Evolutionary conservation across 306 rosid genomes (phyloP).

Genomic region (Begonia fuchsioides): DNA sequence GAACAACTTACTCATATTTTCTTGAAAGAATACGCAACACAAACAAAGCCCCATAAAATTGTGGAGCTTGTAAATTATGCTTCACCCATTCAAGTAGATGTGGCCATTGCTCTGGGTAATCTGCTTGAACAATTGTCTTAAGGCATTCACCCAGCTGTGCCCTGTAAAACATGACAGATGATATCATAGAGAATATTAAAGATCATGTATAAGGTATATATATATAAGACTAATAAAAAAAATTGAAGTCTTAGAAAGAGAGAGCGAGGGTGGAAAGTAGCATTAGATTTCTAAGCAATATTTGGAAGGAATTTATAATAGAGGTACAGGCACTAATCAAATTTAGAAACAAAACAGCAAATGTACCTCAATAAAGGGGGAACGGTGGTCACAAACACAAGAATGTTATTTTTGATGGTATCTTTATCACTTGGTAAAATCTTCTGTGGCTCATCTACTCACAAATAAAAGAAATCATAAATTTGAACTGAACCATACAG

Average conservation of each 20-base stretch:
- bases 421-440: slow-evolving; percentile 70
- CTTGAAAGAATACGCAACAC: slow-evolving; percentile 90
- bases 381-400: slow-evolving; percentile 68
- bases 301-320: too few species aligned
- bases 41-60: slow-evolving; percentile 79
- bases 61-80: slow-evolving; percentile 73
- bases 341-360: neutral
- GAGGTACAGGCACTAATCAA: neutral
- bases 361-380: slow-evolving; percentile 75
- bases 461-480: slow-evolving; percentile 7
- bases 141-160: slow-evolving; percentile 93
- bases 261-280: neutral
- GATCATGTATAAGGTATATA: neutral
- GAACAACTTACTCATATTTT: slow-evolving; percentile 95
- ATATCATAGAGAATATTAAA: neutral
- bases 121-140: slow-evolving; percentile 76
- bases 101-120: slow-evolving; percentile 98
- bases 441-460: slow-evolving; percentile 56
- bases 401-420: slow-evolving; percentile 65
- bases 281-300: too few species aligned
- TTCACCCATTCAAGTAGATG: slow-evolving; percentile 92
- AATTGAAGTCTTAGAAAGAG: neutral
- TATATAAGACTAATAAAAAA: neutral
- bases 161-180: slow-evolving; percentile 29
- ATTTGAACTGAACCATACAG: slow-evolving; percentile 7